Evolutionary conservation across 768 basidiomycete species (phyloP).

Genomic region (Lanmaoa pseudosensibilis): DNA sequence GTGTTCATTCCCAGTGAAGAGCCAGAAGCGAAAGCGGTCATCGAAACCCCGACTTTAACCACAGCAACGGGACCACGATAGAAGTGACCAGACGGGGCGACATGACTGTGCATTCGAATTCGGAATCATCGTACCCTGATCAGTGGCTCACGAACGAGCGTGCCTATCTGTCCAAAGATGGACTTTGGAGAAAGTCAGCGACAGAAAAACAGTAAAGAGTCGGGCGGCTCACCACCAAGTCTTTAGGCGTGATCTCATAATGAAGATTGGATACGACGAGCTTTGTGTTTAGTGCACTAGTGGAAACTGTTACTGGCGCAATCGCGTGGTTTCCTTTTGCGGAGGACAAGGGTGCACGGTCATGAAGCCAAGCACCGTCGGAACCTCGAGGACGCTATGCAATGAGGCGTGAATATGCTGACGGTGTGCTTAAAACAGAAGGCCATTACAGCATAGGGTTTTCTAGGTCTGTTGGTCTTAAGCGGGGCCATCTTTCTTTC

Average conservation of each 20-base stretch:
- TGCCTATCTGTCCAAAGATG: conserved; percentile 91
- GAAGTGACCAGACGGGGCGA: conserved; percentile 36
- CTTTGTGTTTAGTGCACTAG: conserved; percentile 45
- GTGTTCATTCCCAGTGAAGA: conserved; percentile 37
- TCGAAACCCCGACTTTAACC: conserved; percentile 33
- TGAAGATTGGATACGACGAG: conserved; percentile 86
- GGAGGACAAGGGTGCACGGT: conserved; percentile 57
- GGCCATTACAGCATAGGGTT: conserved; percentile 43
- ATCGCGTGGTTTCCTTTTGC: conserved; percentile 27
- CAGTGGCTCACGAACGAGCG: conserved; percentile 87
- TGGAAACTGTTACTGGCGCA: conserved; percentile 19
- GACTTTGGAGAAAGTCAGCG: conserved; percentile 43
- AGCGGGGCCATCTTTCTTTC: conserved; percentile 23
- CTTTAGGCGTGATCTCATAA: conserved; percentile 88
- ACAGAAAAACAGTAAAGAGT: background rate
- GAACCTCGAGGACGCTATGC: conserved; percentile 57
- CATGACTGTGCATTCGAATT: conserved; percentile 39
- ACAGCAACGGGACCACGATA: conserved; percentile 32
- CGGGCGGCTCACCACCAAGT: conserved; percentile 69
- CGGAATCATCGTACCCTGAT: conserved; percentile 85
- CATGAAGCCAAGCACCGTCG: conserved; percentile 75
- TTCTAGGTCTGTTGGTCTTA: conserved; percentile 36
- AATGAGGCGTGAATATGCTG: conserved; percentile 6
- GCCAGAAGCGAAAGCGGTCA: conserved; percentile 46
- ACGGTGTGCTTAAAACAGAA: background rate